Evolutionary conservation across 148 eudicot genomes (phyloP), one percentile per base, ranked within the genome.

Genomic region (Rhododendron kiyosumense): DNA sequence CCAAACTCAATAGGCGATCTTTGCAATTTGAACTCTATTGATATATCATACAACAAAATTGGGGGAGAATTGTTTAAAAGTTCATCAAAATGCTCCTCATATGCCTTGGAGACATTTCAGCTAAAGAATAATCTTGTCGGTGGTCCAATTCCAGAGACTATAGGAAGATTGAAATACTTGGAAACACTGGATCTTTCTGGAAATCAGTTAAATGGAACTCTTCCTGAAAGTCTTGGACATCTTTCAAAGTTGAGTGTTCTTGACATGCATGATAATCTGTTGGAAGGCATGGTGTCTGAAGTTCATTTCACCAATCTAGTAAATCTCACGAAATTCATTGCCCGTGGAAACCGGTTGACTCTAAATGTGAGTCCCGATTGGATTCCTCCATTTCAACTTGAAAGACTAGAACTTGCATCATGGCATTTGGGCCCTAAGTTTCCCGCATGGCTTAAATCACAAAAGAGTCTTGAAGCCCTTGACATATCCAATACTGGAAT

Each of bases 401-500:
- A 34, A 34, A 1, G 1, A 1, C 34, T 34, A 34, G 34, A 34
- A 34, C 34, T 34, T 1, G 34, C 34, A 34, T 34, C 34, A 34
- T 34, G 34, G 34, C 34, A 34, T 34, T 34, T 34, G 34, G 34
- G 34, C 34, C 34, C 34, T 1, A 34, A 34, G 34, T 34, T 34
- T 34, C 34, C 34, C 34, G 34, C 34, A 34, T 34, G 34, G 34
- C 34, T 34, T 34, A 34, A 34, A 34, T 34, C 34, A 34, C 34
- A 34, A 36, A 36, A 36, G 41, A 14, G 57, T 3, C 17, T 84
- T n/a, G 2, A 8, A 4, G 0, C 8, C 5, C 30, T 84, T 9
- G 86, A 77, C 48, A 5, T 76, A 20, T 52, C 73, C 28, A 76
- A 24, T 30, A 34, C 69, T 8, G 81, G 86, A 77, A 84, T 76